Evolutionary conservation across 2,329 filamentous ascomycete species (phyloP), one percentile per base, ranked within the genome.

Genomic region (Botrytis sinoallii): DNA sequence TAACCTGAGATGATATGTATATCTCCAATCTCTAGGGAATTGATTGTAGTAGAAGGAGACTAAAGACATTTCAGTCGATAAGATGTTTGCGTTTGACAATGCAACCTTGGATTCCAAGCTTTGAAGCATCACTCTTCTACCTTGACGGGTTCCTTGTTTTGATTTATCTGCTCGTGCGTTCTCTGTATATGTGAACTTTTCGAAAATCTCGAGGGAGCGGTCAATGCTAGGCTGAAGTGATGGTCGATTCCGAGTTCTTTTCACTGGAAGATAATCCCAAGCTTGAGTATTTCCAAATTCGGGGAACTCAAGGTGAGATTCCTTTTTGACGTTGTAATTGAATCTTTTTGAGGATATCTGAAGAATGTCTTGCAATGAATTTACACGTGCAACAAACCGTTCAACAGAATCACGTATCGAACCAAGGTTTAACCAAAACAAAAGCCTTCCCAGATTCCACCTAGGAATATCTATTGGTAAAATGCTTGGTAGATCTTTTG

Each of bases 341-440:
- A 52, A 48, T 38, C 14, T 32, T 59, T 25, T 44, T 7, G 25
- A 20, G 9, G 40, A 38, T 69, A 38, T 61, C 20, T 25, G 29
- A 52, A 73, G 32, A 25, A 52, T 42, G 0, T 12, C 32, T 20
- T 61, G 52, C 38, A 73, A 25, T 5, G 52, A 44, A 60, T 32
- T 42, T 55, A 61, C 10, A 5, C 71, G 55, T 25, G 59, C 22
- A 16, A 52, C 42, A 60, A 72, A 71, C n/a, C 73, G 70, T 9
- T 75, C 71, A 32, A 75, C 57, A 35, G 70, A 57, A 55, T 78
- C 76, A 25, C 69, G 69, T 20, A 75, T 32, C 59, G 75, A 75
- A 20, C 72, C 73, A 40, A 79, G 46, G 18, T 70, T 72, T 73
- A 79, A 72, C 32, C 73, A 72, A n/a, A 74, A 73, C 35, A 79